Percentiles rank a stretch among this genome's conserved stretches.
Evolutionary conservation across 2,329 filamentous ascomycete species (phyloP).

Genomic region (Thermomyces lanuginosus): DNA sequence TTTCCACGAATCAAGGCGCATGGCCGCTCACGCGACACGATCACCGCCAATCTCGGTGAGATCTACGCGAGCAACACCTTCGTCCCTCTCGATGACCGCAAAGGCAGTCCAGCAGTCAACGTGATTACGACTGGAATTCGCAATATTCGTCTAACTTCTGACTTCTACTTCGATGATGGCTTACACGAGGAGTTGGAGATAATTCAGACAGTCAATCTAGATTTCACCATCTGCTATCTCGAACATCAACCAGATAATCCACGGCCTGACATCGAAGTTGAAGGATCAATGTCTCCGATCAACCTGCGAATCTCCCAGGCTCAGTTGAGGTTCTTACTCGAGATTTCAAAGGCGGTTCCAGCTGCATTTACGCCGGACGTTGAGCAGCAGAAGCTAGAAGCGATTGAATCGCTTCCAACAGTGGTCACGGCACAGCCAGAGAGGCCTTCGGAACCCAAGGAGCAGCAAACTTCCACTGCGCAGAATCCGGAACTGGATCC

Average conservation of each 20-base stretch:
- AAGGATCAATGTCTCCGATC: constrained; percentile 82
- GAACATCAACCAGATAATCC: constrained; percentile 65
- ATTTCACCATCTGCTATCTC: constrained; percentile 79
- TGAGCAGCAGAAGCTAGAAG: constrained; percentile 56
- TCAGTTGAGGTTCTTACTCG: constrained; percentile 76
- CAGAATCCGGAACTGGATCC: constrained; percentile 55
- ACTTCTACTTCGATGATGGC: constrained; percentile 62
- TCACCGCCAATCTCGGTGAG: constrained; percentile 89
- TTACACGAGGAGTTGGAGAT: constrained; percentile 77
- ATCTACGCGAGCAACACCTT: constrained; percentile 96
- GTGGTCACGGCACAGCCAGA: constrained; percentile 35
- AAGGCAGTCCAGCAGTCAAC: constrained; percentile 61
- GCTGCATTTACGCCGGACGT: constrained; percentile 64
- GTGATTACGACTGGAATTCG: constrained; percentile 81
- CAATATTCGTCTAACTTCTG: constrained; percentile 78
- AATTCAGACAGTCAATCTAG: constrained; percentile 90
- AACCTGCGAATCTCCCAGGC: constrained; percentile 80
- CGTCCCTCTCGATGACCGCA: constrained; percentile 60
- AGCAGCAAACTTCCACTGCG: constrained; percentile 30
- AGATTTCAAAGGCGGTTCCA: constrained; percentile 74
- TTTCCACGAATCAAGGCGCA: constrained; percentile 68
- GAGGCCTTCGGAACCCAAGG: constrained; percentile 35
- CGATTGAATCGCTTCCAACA: constrained; percentile 53
- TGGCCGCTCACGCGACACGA: constrained; percentile 56
- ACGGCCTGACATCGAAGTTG: constrained; percentile 78